Evolutionary conservation across 2,329 filamentous ascomycete species (phyloP).

Genomic region (Fusarium ramigenum): DNA sequence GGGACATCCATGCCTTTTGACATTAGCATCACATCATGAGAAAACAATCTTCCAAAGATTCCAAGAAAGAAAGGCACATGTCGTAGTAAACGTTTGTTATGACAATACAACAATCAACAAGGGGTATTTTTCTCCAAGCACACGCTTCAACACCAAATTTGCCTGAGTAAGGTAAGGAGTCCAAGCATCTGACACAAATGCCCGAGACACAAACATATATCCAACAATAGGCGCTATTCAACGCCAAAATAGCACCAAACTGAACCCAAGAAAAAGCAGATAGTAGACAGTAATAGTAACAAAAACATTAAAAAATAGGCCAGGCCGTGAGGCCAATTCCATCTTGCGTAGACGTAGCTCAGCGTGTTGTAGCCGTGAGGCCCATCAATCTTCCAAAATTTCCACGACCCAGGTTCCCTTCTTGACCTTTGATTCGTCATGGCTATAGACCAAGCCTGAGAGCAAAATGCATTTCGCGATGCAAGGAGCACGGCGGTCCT

Average conservation of each 20-base stretch:
- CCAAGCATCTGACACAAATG: conserved; percentile 7
- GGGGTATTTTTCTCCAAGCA: conserved; percentile 37
- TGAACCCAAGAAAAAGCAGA: conserved; percentile 8
- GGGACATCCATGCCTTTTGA: conserved; percentile 11
- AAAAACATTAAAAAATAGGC: conserved; percentile 39
- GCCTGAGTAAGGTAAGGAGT: conserved; percentile 10
- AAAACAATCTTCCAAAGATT: background rate
- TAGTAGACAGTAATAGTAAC: conserved; percentile 13
- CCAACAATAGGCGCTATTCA: conserved; percentile 25
- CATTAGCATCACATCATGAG: conserved; percentile 16
- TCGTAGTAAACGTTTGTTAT: conserved; percentile 23
- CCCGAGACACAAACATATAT: conserved; percentile 2
- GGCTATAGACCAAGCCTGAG: conserved; percentile 14
- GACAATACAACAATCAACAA: conserved; percentile 20
- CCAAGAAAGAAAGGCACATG: conserved; percentile 29
- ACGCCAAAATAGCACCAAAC: conserved; percentile 36
- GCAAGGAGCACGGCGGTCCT: conserved; percentile 39
- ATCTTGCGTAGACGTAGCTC: conserved; percentile 40
- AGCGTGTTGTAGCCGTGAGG: conserved; percentile 41
- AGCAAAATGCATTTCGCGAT: conserved; percentile 15
- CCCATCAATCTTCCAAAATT: conserved; percentile 43
- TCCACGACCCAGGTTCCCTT: conserved; percentile 35
- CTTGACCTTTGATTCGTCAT: conserved; percentile 29
- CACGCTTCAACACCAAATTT: conserved; percentile 33
- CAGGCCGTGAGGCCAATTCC: conserved; percentile 44